These are phyloP conservation scores for Dioscorea cayenensis DNA, from an alignment of 116 monocot species.

Conservation along the genomic window DNA sequence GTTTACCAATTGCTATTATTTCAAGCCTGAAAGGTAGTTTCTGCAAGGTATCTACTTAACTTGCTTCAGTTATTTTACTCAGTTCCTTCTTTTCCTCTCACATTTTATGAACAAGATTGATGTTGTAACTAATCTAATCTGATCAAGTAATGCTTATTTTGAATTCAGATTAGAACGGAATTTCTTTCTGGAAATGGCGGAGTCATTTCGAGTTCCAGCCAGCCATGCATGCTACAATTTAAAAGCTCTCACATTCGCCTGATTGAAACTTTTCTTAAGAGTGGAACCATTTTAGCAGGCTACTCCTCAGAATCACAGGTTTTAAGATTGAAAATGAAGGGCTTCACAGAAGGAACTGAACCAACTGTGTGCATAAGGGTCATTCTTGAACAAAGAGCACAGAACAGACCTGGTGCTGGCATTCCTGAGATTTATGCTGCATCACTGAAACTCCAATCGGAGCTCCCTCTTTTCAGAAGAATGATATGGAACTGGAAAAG, in stretches of 20 bases:
- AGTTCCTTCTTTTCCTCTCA: background rate
- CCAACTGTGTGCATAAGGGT: slow-evolving; percentile 53
- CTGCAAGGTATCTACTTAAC: too few relatives aligned
- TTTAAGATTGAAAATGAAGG: slow-evolving; percentile 54
- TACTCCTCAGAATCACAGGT: slow-evolving; percentile 72
- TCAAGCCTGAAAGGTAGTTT: too few relatives aligned
- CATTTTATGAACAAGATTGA: background rate
- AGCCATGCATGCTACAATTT: slow-evolving; percentile 84
- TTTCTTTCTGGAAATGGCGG: slow-evolving; percentile 52
- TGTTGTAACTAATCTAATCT: too few relatives aligned
- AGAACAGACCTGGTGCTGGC: slow-evolving; percentile 59
- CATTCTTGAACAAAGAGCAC: slow-evolving; percentile 70
- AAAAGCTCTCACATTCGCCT: slow-evolving; percentile 78
- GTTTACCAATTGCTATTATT: too few relatives aligned
- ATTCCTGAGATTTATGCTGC: slow-evolving; percentile 93
- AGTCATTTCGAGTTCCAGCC: slow-evolving; percentile 39
- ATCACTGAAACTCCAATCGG: slow-evolving; percentile 64
- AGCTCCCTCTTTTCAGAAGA: slow-evolving; percentile 65
- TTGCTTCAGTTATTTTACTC: background rate
- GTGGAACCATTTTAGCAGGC: slow-evolving; percentile 55
- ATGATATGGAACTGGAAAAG: slow-evolving; percentile 83
- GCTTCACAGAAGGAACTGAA: slow-evolving; percentile 40
- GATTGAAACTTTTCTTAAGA: slow-evolving; percentile 58
- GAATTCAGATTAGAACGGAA: slow-evolving; percentile 64
- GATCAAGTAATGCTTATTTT: background rate